Conservation (phyloP, 192 early-diverging fungal species). For the Coemansia asiatica region DNA sequence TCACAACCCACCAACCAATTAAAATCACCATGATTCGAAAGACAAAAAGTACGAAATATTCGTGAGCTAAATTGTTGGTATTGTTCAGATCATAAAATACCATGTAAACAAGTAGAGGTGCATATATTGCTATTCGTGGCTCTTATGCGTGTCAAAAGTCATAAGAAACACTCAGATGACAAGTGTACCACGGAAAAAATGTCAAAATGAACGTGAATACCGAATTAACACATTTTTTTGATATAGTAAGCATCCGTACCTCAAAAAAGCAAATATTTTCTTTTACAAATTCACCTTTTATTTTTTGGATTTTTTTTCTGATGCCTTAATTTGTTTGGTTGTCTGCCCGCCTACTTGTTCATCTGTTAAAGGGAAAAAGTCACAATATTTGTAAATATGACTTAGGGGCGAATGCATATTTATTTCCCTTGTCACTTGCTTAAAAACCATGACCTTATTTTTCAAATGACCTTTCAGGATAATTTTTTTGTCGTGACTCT, state of each 20-base stretch:
- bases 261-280: neutral
- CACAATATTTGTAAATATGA: neutral
- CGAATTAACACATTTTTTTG: too few species aligned
- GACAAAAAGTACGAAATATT: too few species aligned
- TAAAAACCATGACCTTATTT: neutral
- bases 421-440: neutral
- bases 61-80: too few species aligned
- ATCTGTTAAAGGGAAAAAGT: too few species aligned
- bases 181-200: neutral
- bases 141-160: neutral
- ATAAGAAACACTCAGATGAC: neutral
- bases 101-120: neutral
- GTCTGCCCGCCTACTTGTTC: too few species aligned
- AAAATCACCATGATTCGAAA: neutral
- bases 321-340: too few species aligned
- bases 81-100: too few species aligned
- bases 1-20: neutral
- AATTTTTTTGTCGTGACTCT: too few species aligned
- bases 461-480: too few species aligned
- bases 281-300: too few species aligned
- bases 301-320: too few species aligned
- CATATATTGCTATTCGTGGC: neutral
- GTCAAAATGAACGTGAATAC: too few species aligned
- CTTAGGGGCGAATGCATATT: neutral
- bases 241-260: neutral